Evolutionary conservation across 2,329 filamentous ascomycete species (phyloP).

Genomic region (Fusarium sp.): DNA sequence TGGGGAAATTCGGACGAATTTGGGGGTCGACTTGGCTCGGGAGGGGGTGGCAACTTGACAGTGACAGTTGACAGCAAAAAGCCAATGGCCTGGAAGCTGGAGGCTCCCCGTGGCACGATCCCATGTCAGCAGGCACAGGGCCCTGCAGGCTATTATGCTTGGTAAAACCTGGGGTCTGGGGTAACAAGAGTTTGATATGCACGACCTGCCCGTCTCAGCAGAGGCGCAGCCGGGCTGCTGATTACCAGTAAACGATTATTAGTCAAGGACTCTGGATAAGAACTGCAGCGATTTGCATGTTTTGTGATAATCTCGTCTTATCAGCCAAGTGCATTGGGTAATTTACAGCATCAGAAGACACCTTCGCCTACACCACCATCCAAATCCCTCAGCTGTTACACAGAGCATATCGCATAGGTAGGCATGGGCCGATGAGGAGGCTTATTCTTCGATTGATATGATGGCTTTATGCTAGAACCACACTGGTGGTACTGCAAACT

Average conservation of each 20-base stretch:
- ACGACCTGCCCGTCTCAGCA: slow-evolving; percentile 11
- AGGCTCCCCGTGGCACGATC: slow-evolving; percentile 22
- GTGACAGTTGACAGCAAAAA: slow-evolving; percentile 4
- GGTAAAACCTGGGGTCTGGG: slow-evolving; percentile 32
- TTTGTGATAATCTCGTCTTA: background rate
- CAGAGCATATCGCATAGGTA: background rate
- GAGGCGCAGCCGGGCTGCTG: slow-evolving; percentile 19
- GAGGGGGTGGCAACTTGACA: slow-evolving; percentile 7
- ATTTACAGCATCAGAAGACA: slow-evolving; percentile 14
- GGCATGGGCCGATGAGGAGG: background rate
- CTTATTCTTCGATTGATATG: background rate
- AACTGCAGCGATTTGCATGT: background rate
- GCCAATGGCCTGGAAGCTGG: slow-evolving; percentile 6
- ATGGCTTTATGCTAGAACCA: background rate
- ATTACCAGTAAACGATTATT: slow-evolving; percentile 6
- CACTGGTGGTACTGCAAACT: background rate
- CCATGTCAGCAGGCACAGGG: slow-evolving; percentile 25
- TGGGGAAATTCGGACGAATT: slow-evolving; percentile 33
- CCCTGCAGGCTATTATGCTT: slow-evolving; percentile 15
- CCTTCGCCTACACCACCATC: background rate
- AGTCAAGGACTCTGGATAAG: background rate
- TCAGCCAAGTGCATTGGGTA: background rate
- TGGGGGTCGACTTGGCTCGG: slow-evolving; percentile 13
- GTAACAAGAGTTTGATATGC: slow-evolving; percentile 17
- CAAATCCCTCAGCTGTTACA: background rate